Percentiles rank a stretch among this genome's conserved stretches.
Evolutionary conservation across 2,329 filamentous ascomycete genomes (phyloP).

Genomic region (Fusarium nanum): DNA sequence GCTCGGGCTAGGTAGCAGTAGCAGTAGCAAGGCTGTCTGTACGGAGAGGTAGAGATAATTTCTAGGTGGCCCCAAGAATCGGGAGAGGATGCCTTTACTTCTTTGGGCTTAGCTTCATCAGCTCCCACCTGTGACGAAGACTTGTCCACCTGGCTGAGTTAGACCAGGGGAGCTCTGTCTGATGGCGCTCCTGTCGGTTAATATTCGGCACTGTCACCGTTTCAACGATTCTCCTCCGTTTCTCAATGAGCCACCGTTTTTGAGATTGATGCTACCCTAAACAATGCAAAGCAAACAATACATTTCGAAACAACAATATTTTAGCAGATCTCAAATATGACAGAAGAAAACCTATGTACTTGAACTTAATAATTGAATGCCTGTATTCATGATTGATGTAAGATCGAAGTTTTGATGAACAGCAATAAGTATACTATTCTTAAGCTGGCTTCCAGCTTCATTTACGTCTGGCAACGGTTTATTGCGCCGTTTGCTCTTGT

Average conservation of each 20-base stretch:
- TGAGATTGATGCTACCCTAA: constrained; percentile 3
- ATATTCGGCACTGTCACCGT: constrained; percentile 33
- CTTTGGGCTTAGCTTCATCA: constrained; percentile 39
- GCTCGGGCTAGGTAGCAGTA: constrained; percentile 32
- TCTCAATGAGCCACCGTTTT: constrained; percentile 8
- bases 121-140: constrained; percentile 26
- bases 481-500: neutral
- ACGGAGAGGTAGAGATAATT: constrained; percentile 50
- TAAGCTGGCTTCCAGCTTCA: neutral
- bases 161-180: constrained; percentile 34
- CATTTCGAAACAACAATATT: neutral
- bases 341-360: neutral
- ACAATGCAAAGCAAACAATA: neutral
- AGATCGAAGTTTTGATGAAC: neutral
- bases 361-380: no score
- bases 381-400: neutral
- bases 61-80: constrained; percentile 49
- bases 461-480: neutral
- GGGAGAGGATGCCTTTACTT: constrained; percentile 34
- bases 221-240: constrained; percentile 1
- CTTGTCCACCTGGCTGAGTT: constrained; percentile 24
- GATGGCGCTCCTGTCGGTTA: constrained; percentile 26
- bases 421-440: neutral
- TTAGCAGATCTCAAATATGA: neutral
- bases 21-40: constrained; percentile 42